These are phyloP conservation scores for Alternaria burnsii DNA, from an alignment of 2,329 filamentous ascomycete genomes.

Conservation along the genomic window DNA sequence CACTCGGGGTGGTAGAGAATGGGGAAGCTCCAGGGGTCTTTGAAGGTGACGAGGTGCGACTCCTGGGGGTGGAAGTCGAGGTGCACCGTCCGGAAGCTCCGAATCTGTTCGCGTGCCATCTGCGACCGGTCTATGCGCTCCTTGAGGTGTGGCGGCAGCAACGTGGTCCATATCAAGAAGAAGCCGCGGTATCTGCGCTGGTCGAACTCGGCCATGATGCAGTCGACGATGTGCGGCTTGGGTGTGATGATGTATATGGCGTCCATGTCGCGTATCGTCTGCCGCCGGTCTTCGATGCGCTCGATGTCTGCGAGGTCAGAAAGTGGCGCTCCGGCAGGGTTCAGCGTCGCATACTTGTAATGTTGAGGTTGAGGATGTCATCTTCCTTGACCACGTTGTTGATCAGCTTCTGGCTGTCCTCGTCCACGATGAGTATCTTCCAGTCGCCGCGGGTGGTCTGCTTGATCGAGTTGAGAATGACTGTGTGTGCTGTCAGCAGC, in stretches of 20 bases:
- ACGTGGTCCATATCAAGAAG: slow-evolving; percentile 85
- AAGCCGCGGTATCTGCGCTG: slow-evolving; percentile 79
- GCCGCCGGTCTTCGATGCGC: slow-evolving; percentile 85
- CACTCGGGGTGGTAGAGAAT: slow-evolving; percentile 90
- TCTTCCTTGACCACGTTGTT: slow-evolving; percentile 93
- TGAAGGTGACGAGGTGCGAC: slow-evolving; percentile 88
- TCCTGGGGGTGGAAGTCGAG: slow-evolving; percentile 92
- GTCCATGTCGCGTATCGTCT: slow-evolving; percentile 87
- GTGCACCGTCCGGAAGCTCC: slow-evolving; percentile 81
- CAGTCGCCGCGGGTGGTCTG: slow-evolving; percentile 85
- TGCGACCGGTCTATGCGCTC: slow-evolving; percentile 77
- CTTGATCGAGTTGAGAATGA: slow-evolving; percentile 77
- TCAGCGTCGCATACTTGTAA: slow-evolving; percentile 75
- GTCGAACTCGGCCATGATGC: slow-evolving; percentile 91
- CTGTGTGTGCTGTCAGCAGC: slow-evolving; percentile 54
- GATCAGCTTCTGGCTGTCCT: slow-evolving; percentile 81
- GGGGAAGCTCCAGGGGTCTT: slow-evolving; percentile 95
- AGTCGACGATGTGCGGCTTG: slow-evolving; percentile 88
- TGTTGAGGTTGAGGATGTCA: slow-evolving; percentile 95
- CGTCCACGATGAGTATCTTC: slow-evolving; percentile 95
- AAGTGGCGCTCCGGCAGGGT: not conserved
- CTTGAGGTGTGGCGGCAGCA: slow-evolving; percentile 74
- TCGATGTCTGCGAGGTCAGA: slow-evolving; percentile 79
- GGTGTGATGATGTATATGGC: slow-evolving; percentile 92
- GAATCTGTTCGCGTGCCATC: slow-evolving; percentile 75